Base-by-base conservation (phyloP, 345 rosid genomes). In the Hibiscus mutabilis region DNA sequence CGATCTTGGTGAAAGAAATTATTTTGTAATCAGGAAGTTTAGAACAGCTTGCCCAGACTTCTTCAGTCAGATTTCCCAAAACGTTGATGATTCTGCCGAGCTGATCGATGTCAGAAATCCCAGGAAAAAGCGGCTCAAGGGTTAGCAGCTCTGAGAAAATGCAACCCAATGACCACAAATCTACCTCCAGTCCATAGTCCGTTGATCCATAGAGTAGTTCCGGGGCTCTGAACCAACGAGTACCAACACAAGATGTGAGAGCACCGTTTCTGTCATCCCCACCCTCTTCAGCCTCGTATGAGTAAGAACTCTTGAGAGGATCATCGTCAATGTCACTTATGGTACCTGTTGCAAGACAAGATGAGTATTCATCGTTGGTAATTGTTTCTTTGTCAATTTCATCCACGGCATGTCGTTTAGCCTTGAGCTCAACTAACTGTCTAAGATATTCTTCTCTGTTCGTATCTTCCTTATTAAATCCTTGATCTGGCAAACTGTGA, bases 221-320 rank as follows among this genome's bases (percentile, higher is more conserved):
- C 6, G 98, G 94, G 12, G 97, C 86, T 75, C 90, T 86, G 84
- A 92, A 95, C 99, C 99, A 90, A n/a, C 98, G 90, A 21, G 99
- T 95, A 27, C 99, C 99, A 29, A 91, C 97, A 65, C 92, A 90
- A 29, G 97, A 89, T 37, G 98, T 96, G 81, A 96, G 84, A 18
- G 83, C 77, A 66, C 88, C 94, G 6, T 68, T 79, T 62, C 67
- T 67, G 27, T 68, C 87, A 73, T 80, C 83, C 18, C 63, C 86
- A 68, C 55, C 55, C 19, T 85, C 93, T 56, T 87, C 97, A 33
- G 79, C 85, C 73, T 85, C 93, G 4, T 80, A 89, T 33, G 82
- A 72, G 76, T 80, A 87, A 6, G 87, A 82, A 67, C 85, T 82
- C 77, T 77, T 78, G 15, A 89, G 79, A 19, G 81, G 78, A 70